phyloP scores from a whole-genome alignment of 176 grass and related monocot genomes.

The Puya raimondii region DNA sequence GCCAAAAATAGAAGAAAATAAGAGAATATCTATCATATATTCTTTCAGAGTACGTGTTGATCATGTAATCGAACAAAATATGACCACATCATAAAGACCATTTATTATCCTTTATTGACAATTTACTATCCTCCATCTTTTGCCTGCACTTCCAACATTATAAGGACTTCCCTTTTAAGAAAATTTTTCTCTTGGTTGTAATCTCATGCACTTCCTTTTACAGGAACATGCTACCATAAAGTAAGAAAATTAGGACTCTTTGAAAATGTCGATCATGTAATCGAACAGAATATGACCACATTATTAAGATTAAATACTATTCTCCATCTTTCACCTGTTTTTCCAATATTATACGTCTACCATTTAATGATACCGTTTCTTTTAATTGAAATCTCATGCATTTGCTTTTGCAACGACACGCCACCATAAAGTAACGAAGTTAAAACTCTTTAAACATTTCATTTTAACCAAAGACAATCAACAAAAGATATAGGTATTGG shows the following conservation, averaged over 20 bases:
- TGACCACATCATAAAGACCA: too few species aligned
- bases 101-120: neutral
- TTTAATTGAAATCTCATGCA: neutral
- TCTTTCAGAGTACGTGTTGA: too few species aligned
- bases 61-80: too few species aligned
- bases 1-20: too few species aligned
- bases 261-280: too few species aligned
- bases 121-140: neutral
- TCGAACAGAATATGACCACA: too few species aligned
- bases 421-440: neutral
- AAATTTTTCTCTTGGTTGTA: neutral
- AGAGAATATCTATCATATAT: too few species aligned
- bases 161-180: neutral
- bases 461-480: neutral
- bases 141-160: neutral
- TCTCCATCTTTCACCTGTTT: neutral
- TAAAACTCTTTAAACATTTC: neutral
- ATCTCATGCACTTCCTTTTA: neutral
- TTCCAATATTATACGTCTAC: neutral
- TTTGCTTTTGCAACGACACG: neutral
- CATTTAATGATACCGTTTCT: neutral
- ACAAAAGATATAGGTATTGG: neutral
- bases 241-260: neutral
- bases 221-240: neutral
- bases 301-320: neutral